Conservation (phyloP, 106 monocot genomes). For the Ottelia alismoides region DNA sequence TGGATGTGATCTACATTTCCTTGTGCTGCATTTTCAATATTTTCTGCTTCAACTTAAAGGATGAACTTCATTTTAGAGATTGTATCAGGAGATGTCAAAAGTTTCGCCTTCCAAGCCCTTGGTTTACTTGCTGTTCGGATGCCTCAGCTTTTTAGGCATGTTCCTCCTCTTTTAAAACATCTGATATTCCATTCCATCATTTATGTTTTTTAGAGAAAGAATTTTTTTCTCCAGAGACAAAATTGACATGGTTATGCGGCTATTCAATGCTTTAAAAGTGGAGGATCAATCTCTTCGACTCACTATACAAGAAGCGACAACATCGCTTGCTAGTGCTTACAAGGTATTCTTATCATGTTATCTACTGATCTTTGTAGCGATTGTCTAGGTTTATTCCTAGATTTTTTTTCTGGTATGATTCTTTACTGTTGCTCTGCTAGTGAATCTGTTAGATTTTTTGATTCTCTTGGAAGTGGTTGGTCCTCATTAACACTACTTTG, state of each 20-base stretch:
- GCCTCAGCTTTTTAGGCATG: conserved; percentile 91
- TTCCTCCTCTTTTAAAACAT: neutral
- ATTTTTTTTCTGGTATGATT: no score
- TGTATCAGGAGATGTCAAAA: conserved; percentile 43
- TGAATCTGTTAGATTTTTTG: no score
- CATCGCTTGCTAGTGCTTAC: conserved; percentile 71
- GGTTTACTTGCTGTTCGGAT: conserved; percentile 87
- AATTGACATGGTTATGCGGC: conserved; percentile 74
- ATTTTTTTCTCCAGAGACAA: conserved; percentile 48
- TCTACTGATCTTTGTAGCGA: neutral
- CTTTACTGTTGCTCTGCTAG: no score
- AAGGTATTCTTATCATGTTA: conserved; percentile 74
- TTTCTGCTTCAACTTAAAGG: neutral
- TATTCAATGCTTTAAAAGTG: conserved; percentile 74
- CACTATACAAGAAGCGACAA: conserved; percentile 73
- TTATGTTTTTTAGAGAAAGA: neutral
- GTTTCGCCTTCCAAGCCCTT: conserved; percentile 86
- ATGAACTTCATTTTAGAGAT: conserved; percentile 19
- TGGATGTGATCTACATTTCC: neutral
- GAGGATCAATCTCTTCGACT: conserved; percentile 85
- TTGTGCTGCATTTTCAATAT: no score
- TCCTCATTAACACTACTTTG: no score
- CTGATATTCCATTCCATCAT: neutral
- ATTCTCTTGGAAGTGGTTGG: no score
- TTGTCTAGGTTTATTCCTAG: no score